A percentile compares a stretch with the other conserved stretches of the same genome.
phyloP scores from a whole-genome alignment of 2,329 filamentous ascomycete genomes.

The Fusarium oligoseptatum region DNA sequence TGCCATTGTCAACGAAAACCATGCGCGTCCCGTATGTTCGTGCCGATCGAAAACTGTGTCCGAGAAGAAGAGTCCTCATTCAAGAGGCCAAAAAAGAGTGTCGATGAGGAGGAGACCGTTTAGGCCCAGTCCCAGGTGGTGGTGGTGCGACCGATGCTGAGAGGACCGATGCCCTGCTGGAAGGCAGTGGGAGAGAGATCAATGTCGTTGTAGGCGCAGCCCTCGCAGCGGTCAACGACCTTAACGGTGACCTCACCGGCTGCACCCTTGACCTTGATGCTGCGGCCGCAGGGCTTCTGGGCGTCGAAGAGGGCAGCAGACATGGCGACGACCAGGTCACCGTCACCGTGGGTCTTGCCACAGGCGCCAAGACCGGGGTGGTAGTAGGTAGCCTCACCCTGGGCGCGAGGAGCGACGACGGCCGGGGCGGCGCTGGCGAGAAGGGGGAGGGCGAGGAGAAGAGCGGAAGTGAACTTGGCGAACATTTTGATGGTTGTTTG shows the following conservation, averaged over 20 bases:
- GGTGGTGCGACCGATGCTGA: conserved; percentile 41
- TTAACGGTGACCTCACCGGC: conserved; percentile 66
- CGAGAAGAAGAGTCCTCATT: conserved; percentile 17
- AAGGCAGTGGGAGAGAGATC: conserved; percentile 64
- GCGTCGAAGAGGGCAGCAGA: conserved; percentile 77
- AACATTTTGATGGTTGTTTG: conserved; percentile 38
- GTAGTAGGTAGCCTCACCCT: conserved; percentile 65
- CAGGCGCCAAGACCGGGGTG: conserved; percentile 76
- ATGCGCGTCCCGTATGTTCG: conserved; percentile 23
- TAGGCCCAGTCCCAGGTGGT: conserved; percentile 48
- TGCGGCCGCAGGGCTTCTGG: conserved; percentile 69
- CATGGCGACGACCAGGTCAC: conserved; percentile 75
- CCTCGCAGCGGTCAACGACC: conserved; percentile 76
- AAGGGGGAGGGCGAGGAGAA: conserved; percentile 39
- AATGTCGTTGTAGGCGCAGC: conserved; percentile 61
- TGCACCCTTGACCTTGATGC: conserved; percentile 71
- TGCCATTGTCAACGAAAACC: conserved; percentile 14
- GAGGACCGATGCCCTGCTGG: conserved; percentile 55
- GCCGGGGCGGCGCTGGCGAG: conserved; percentile 32
- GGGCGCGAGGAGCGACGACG: conserved; percentile 7
- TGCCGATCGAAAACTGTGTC: conserved; percentile 14
- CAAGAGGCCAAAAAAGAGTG: conserved; percentile 3
- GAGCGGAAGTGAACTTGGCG: conserved; percentile 27
- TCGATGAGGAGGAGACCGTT: not conserved
- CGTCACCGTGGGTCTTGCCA: conserved; percentile 66